Conservation (phyloP, 345 rosid genomes). For the Acer yangbiense region DNA sequence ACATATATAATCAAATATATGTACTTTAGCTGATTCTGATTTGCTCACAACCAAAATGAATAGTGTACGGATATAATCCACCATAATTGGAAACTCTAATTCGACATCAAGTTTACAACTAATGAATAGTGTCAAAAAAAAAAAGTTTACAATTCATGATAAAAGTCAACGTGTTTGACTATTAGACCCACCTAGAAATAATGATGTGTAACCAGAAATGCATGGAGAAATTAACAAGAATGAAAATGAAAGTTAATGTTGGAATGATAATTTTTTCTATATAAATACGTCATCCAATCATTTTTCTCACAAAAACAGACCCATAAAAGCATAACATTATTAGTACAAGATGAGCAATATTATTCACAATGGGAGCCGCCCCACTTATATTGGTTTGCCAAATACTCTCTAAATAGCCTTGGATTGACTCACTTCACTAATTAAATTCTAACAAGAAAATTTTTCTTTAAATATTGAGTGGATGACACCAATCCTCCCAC, state of each 20-base stretch:
- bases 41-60: too few species aligned
- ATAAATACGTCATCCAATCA: not conserved
- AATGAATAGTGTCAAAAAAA: too few species aligned
- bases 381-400: slow-evolving; percentile 35
- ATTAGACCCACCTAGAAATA: not conserved
- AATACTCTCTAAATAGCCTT: not conserved
- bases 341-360: not conserved
- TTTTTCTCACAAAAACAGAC: not conserved
- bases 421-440: slow-evolving; percentile 8
- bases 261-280: not conserved
- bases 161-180: not conserved
- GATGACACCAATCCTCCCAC: slow-evolving; percentile 38
- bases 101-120: not conserved
- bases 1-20: too few species aligned
- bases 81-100: not conserved
- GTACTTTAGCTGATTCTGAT: too few species aligned
- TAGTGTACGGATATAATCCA: too few species aligned
- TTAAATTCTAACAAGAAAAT: not conserved
- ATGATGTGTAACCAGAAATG: slow-evolving; percentile 2
- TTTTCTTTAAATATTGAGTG: slow-evolving; percentile 27
- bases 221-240: not conserved
- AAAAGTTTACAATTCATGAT: too few species aligned
- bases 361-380: slow-evolving; percentile 28
- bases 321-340: not conserved
- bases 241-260: not conserved